Evolutionary conservation across 2,329 filamentous ascomycete genomes (phyloP), one percentile per base, ranked within the genome.

Genomic region (Aspergillus clavatus): DNA sequence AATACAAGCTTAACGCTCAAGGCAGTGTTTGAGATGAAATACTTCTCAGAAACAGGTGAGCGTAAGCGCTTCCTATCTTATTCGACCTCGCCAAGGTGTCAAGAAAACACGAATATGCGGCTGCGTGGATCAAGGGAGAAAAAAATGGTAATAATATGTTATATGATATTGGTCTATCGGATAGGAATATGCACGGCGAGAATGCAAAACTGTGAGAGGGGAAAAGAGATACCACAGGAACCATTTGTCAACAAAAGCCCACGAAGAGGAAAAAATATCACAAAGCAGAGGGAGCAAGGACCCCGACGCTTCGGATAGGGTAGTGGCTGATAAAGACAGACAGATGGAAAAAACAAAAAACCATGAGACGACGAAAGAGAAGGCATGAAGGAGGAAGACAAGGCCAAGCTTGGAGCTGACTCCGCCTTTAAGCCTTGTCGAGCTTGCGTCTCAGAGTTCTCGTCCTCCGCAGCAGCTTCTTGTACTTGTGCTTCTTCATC

Each of bases 401-500:
- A n/a, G n/a, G n/a, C n/a, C n/a, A n/a, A n/a, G n/a, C n/a, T n/a
- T n/a, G n/a, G n/a, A n/a, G n/a, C n/a, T n/a, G n/a, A n/a, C n/a
- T n/a, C n/a, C n/a, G n/a, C 23, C 24, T 42, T 60, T 59, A 70
- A 42, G 79, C 73, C 62, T 83, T 80, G 61, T 86, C 88, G 61
- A 93, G 76, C 75, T 90, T 95, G 66, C 89, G 83, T 66, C 91
- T 84, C 75, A 89, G 70, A 66, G 88, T 91, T 68, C 91, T 82
- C 63, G 91, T 96, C 71, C 83, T 81, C 78, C 86, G 87, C 87
- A 95, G 89, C 57, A 97, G 77, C 82, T 98, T 98, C 89, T 96
- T 97, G 73, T 95, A 95, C 83, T 98, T 98, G 81, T 97, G 91
- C 82, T 97, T 98, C 87, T 98, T 98, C 90, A 98, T 98, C 82